Percentiles rank a stretch among this genome's conserved stretches.
These are phyloP conservation scores for Ophiostoma australiae DNA, from an alignment of 2,329 filamentous ascomycete genomes.

Conservation along the genomic window DNA sequence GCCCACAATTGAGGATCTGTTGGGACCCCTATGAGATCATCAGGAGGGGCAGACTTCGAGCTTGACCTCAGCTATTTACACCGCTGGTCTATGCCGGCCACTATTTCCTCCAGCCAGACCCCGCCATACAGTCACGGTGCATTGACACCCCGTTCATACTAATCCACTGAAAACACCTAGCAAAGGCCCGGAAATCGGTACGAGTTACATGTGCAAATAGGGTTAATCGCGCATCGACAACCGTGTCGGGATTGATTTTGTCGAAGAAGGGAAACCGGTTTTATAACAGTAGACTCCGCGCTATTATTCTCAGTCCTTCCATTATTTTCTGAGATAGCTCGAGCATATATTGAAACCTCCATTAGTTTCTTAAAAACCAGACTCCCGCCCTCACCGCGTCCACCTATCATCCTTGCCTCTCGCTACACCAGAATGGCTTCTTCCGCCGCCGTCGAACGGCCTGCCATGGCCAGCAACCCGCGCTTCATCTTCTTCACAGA, in stretches of 20 bases:
- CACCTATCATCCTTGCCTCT: background rate
- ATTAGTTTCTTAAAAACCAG: no score
- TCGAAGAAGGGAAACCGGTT: slow-evolving; percentile 5
- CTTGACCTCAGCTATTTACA: background rate
- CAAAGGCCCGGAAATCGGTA: background rate
- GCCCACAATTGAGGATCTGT: background rate
- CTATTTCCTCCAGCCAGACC: background rate
- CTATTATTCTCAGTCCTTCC: background rate
- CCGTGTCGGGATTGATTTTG: background rate
- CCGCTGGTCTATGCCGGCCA: background rate
- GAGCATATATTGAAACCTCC: background rate
- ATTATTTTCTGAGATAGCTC: background rate
- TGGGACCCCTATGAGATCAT: slow-evolving; percentile 14
- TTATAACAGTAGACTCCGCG: background rate
- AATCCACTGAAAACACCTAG: background rate
- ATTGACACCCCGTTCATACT: background rate
- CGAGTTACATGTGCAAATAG: background rate
- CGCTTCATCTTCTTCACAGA: slow-evolving; percentile 98
- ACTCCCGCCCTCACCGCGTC: background rate
- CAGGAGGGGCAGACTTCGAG: slow-evolving; percentile 1
- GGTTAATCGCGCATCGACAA: slow-evolving; percentile 4
- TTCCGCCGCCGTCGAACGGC: slow-evolving; percentile 30
- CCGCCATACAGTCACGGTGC: background rate
- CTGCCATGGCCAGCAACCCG: slow-evolving; percentile 62
- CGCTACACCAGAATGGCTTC: slow-evolving; percentile 3